Evolutionary conservation across 331 rosid species (phyloP), one percentile per base, ranked within the genome.

Genomic region (Telfairia occidentalis): DNA sequence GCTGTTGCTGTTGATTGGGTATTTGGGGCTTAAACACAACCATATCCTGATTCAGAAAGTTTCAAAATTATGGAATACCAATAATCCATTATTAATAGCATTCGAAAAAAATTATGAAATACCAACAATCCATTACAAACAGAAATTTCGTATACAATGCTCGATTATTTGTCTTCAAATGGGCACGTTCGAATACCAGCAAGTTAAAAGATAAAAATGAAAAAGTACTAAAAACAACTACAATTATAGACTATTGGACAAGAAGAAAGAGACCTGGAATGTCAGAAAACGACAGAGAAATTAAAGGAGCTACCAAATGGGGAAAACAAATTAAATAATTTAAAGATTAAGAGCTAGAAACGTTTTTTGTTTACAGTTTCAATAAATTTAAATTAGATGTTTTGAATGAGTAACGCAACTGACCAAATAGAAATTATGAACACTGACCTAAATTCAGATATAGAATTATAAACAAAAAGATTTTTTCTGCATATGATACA

Each of bases 1-100:
- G 95, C 73, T 77, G 76, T 53, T 73, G 84, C 50, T 78, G 89
- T 84, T 94, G 98, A 82, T 85, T 85, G 15, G 92, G 61, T 71
- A 88, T 72, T 76, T 91, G 98, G 42, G 98, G 98, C 83, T 94
- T 90, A 81, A 91, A 90, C 65, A 94, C 93, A 37, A 91, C 92
- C 98, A 91, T 94, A 81, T 94, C 97, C 98, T 94, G 90, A 70
- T 80, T 49, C 82, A 28, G 50, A 48, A 71, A 30, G 75, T 29
- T 8, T 2, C 7, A 28, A 30, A 29, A 58, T 23, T 11, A 34
- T 73, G 16, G 54, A 50, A 55, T n/a, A 73, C 21, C 38, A 73
- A 54, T 21, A 73, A 30, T 54, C 34, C 46, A 73, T 35, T 19
- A 53, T 21, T 7, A 13, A 46, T 71, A 70, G 43, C 37, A 29